These are phyloP conservation scores for Combretum micranthum DNA, from an alignment of 345 rosid genomes.

Conservation along the genomic window DNA sequence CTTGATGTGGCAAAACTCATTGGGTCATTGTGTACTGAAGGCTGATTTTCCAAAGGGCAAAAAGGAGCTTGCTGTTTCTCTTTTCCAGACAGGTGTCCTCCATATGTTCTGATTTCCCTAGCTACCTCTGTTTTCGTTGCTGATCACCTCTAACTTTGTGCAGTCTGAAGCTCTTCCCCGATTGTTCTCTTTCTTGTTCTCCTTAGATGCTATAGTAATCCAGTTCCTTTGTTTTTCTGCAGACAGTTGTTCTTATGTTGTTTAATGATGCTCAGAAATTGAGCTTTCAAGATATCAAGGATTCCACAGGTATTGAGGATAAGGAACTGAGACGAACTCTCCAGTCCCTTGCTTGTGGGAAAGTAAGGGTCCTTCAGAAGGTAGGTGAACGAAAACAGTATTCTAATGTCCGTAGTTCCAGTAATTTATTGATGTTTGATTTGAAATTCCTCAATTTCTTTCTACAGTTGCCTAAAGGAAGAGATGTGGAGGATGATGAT, in stretches of 20 bases:
- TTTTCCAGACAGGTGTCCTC: slow-evolving; percentile 70
- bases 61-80: slow-evolving; percentile 96
- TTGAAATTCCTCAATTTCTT: slow-evolving; percentile 3
- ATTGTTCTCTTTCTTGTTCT: background rate
- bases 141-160: no score
- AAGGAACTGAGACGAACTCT: slow-evolving; percentile 89
- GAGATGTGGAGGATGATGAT: slow-evolving; percentile 90
- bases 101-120: no score
- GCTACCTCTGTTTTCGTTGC: no score
- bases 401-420: background rate
- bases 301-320: slow-evolving; percentile 87
- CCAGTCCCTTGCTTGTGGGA: slow-evolving; percentile 98
- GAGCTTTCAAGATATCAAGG: slow-evolving; percentile 87
- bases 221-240: slow-evolving; percentile 12
- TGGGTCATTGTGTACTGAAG: slow-evolving; percentile 95
- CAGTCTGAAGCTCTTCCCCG: background rate
- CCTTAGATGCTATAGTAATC: background rate
- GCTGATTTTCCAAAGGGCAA: slow-evolving; percentile 83
- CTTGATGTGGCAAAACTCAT: slow-evolving; percentile 95
- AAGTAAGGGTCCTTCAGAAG: slow-evolving; percentile 91
- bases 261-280: slow-evolving; percentile 91
- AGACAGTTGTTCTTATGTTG: slow-evolving; percentile 97
- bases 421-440: slow-evolving; percentile 1
- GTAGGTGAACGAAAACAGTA: slow-evolving; percentile 20
- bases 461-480: slow-evolving; percentile 78